phyloP scores from a whole-genome alignment of 2,329 filamentous ascomycete genomes.

The Mycosphaerella sp. region DNA sequence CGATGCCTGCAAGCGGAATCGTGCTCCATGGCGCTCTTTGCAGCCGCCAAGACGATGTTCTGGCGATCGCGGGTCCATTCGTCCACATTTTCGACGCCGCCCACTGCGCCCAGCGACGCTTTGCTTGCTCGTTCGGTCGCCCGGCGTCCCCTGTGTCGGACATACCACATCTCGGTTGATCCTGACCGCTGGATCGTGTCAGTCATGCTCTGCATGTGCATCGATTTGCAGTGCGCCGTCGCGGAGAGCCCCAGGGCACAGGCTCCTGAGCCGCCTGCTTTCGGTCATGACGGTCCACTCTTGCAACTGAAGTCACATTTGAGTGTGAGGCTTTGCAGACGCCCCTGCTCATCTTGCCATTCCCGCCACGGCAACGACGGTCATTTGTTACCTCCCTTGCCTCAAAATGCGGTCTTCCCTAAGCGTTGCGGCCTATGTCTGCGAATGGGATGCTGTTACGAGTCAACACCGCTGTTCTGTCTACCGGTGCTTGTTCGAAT shows the following conservation, averaged over 20 bases:
- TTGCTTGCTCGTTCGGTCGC: background rate
- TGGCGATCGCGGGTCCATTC: too few relatives aligned
- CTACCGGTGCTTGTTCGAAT: background rate
- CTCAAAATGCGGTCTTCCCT: background rate
- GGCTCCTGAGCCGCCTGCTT: background rate
- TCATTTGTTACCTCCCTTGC: slow-evolving; percentile 2
- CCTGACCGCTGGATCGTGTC: background rate
- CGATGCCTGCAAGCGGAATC: background rate
- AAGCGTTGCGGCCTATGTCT: background rate
- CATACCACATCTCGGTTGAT: background rate
- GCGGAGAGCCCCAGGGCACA: background rate
- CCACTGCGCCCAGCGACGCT: background rate
- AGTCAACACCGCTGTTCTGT: background rate
- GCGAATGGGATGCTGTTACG: background rate
- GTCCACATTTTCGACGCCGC: too few relatives aligned
- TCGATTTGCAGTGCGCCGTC: background rate
- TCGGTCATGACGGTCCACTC: background rate
- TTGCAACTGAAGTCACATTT: background rate
- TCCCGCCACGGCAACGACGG: slow-evolving; percentile 1
- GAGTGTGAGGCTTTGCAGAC: background rate
- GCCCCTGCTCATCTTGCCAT: background rate
- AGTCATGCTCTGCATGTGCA: background rate
- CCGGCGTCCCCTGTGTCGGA: background rate
- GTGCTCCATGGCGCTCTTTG: background rate
- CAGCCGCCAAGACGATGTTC: background rate